A percentile compares a stretch with the other conserved stretches of the same genome.
phyloP scores from a whole-genome alignment of 805 yeast genomes.

The Blastobotrys parvus region DNA sequence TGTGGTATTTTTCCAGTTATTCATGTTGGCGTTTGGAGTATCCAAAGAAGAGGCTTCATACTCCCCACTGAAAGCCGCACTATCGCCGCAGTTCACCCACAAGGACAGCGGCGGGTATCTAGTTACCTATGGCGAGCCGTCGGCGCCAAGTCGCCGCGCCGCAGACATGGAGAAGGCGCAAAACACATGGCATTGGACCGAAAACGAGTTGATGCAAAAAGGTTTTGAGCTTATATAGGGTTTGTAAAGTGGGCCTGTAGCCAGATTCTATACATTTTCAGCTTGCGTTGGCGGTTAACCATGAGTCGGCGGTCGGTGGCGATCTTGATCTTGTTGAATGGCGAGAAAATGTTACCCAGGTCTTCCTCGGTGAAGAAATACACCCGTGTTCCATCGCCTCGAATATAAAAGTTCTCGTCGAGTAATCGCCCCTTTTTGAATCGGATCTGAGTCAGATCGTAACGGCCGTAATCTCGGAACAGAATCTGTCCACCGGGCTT shows the following conservation, averaged over 20 bases:
- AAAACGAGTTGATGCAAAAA: conserved; percentile 35
- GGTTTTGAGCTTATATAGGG: neutral
- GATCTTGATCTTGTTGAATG: conserved; percentile 62
- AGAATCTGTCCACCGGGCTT: conserved; percentile 90
- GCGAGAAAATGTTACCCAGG: conserved; percentile 58
- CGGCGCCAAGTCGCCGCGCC: conserved; percentile 53
- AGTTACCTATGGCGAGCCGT: conserved; percentile 49
- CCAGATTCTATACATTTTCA: conserved; percentile 97
- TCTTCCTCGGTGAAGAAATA: conserved; percentile 96
- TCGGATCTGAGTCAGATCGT: conserved; percentile 90
- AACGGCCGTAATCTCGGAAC: conserved; percentile 91
- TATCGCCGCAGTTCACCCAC: conserved; percentile 41
- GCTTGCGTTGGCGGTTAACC: conserved; percentile 83
- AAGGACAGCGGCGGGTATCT: conserved; percentile 68
- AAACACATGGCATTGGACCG: conserved; percentile 75
- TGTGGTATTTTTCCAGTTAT: conserved; percentile 62
- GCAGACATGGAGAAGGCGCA: conserved; percentile 51
- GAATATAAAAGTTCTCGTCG: conserved; percentile 88
- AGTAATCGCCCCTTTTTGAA: conserved; percentile 80
- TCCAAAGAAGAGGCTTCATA: conserved; percentile 62
- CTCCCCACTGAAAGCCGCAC: conserved; percentile 55
- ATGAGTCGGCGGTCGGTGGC: conserved; percentile 86
- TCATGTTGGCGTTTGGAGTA: conserved; percentile 64
- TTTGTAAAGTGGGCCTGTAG: conserved; percentile 77
- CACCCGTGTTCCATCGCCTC: conserved; percentile 98